These are phyloP conservation scores for Canavalia ensiformis DNA, from an alignment of 306 rosid species.

Conservation along the genomic window DNA sequence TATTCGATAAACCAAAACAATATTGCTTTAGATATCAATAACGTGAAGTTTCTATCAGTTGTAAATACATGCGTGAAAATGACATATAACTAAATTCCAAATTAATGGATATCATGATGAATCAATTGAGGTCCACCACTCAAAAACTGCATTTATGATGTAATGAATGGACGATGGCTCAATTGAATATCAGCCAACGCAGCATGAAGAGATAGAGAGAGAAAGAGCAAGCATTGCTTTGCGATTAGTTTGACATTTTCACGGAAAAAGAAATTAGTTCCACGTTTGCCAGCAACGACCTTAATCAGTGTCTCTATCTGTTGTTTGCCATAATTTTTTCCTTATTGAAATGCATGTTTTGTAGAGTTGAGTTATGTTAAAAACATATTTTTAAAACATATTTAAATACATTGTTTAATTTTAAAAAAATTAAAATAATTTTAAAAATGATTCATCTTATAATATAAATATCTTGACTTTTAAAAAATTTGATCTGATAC, in stretches of 20 bases:
- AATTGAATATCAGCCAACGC: slow-evolving; percentile 37
- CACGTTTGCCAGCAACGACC: slow-evolving; percentile 20
- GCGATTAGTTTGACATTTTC: slow-evolving; percentile 12
- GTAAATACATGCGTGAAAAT: slow-evolving; percentile 40
- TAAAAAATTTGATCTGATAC: no score
- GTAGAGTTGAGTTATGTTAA: background rate
- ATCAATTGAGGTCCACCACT: slow-evolving; percentile 37
- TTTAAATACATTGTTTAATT: no score
- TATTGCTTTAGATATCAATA: background rate
- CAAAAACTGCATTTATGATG: slow-evolving; percentile 22
- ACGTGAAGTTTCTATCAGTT: slow-evolving; percentile 41
- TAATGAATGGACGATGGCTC: slow-evolving; percentile 34
- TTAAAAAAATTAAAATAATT: no score
- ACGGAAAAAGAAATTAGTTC: background rate
- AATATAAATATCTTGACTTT: no score
- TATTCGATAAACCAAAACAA: background rate
- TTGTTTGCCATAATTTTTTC: background rate
- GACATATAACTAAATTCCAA: slow-evolving; percentile 51
- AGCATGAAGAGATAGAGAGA: background rate
- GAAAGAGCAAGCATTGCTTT: background rate
- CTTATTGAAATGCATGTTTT: slow-evolving; percentile 13
- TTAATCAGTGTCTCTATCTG: slow-evolving; percentile 24
- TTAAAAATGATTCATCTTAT: no score
- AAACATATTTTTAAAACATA: no score
- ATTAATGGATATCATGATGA: slow-evolving; percentile 42